phyloP scores from a whole-genome alignment of 495 filamentous ascomycete genomes.

The Penicillium mononematosum region DNA sequence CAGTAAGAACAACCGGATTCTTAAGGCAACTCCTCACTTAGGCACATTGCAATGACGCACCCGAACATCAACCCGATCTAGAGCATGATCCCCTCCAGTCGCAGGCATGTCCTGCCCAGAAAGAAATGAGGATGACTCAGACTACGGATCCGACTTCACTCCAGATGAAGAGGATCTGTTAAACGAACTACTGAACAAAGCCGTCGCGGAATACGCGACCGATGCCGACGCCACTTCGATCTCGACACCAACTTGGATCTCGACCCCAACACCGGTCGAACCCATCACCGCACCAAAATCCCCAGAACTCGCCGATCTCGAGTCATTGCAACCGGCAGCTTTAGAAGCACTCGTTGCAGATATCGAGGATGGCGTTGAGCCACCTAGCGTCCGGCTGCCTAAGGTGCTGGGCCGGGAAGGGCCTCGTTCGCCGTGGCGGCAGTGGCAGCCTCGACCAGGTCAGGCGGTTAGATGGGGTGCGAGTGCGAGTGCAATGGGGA shows the following conservation, averaged over 20 bases:
- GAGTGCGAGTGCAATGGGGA: slow-evolving; percentile 8
- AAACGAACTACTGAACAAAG: slow-evolving; percentile 44
- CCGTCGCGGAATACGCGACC: slow-evolving; percentile 30
- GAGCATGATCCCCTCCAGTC: slow-evolving; percentile 23
- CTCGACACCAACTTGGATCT: slow-evolving; percentile 14
- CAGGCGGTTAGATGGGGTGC: slow-evolving; percentile 8
- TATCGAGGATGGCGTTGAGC: slow-evolving; percentile 40
- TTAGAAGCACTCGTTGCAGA: slow-evolving; percentile 25
- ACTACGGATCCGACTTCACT: slow-evolving; percentile 74
- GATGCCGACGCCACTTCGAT: slow-evolving; percentile 17
- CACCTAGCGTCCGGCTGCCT: slow-evolving; percentile 36
- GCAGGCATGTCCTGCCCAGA: slow-evolving; percentile 45
- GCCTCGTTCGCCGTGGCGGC: slow-evolving; percentile 36
- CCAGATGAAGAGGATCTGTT: slow-evolving; percentile 58
- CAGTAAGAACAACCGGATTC: slow-evolving; percentile 11
- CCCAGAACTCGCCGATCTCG: slow-evolving; percentile 8
- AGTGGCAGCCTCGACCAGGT: slow-evolving; percentile 16
- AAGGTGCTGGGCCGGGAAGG: slow-evolving; percentile 44
- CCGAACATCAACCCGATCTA: neutral
- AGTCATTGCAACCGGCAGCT: slow-evolving; percentile 14
- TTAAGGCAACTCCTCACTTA: neutral
- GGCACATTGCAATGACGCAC: slow-evolving; percentile 6
- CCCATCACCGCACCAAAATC: slow-evolving; percentile 13
- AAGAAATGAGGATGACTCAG: slow-evolving; percentile 30
- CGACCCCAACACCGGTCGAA: slow-evolving; percentile 12